phyloP scores from a whole-genome alignment of 768 basidiomycete genomes.

The Suillus weaverae region DNA sequence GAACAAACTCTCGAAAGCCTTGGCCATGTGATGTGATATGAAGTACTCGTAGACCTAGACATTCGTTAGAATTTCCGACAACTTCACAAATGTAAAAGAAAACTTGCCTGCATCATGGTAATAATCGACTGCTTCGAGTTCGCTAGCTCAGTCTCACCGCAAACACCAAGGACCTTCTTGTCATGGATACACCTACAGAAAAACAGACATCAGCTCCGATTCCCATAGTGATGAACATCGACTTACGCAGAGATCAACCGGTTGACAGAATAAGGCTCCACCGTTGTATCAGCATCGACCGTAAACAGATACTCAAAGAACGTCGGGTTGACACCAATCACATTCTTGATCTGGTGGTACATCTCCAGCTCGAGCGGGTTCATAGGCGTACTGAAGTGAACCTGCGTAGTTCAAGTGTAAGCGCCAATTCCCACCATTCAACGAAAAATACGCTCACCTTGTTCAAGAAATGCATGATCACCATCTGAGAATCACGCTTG shows the following conservation, averaged over 20 bases:
- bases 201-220: not conserved
- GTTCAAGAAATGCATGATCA: conserved; percentile 97
- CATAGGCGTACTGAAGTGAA: conserved; percentile 97
- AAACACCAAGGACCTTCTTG: conserved; percentile 90
- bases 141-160: conserved; percentile 90
- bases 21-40: conserved; percentile 98
- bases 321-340: conserved; percentile 97
- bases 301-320: conserved; percentile 97
- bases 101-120: conserved; percentile 90
- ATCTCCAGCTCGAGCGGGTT: conserved; percentile 96
- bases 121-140: conserved; percentile 95
- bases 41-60: conserved; percentile 95
- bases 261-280: conserved; percentile 84
- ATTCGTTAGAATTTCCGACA: not conserved
- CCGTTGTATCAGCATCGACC: conserved; percentile 94
- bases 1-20: conserved; percentile 95
- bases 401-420: conserved; percentile 44
- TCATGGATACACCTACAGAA: conserved; percentile 88
- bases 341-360: conserved; percentile 99
- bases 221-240: not conserved
- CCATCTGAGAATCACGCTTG: conserved; percentile 97
- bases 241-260: conserved; percentile 91
- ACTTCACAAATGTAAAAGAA: not conserved
- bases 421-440: not conserved
- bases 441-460: conserved; percentile 51